Base-by-base conservation (phyloP, 1,284 basidiomycete genomes). In the Naganishia liquefaciens region DNA sequence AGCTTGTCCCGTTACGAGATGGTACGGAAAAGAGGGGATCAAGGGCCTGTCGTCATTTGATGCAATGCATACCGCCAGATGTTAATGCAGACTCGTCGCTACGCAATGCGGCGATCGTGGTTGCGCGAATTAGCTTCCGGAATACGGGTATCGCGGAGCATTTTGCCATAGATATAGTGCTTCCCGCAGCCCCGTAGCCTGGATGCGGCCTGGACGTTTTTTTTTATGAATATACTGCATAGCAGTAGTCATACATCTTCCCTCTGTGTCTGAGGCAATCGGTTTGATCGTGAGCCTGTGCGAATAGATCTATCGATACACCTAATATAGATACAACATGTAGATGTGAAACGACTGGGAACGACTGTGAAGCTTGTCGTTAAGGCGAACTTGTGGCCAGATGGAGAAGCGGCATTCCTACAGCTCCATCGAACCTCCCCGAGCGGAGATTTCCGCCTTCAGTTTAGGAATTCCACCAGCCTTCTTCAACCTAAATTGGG, bases 391-490 rank as follows among this genome's bases (percentile, higher is more conserved):
- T 33, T 7, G 33, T 37, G 2, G 33, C 13, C 13, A n/a, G 33
- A 27, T 21, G 5, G 3, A 23, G 5, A 15, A 49, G 2, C 47
- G 27, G 23, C 11, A 9, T 3, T 23, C 11, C 40, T 58, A 60
- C 57, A 50, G 57, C 21, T 62, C 60, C 63, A 64, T 68, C 7
- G 37, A 19, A 15, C 54, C 55, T 30, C 63, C 62, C 39, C 54
- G 46, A 33, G 47, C 52, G 3, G 55, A 27, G 19, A 54, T 33
- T 19, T 47, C 43, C 11, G 43, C 39, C 30, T 54, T 54, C 15
- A 67, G 40, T 52, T 67, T 67, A 30, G 54, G 30, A 1, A 62
- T 43, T 28, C 66, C 66, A 30, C 66, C 66, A 15, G 66, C 66
- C 53, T 67, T 67, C 53, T 53, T 51, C 21, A 67, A 21, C 66